Evolutionary conservation across 2,329 filamentous ascomycete genomes (phyloP).

Genomic region (Aaosphaeria pasadenensis): DNA sequence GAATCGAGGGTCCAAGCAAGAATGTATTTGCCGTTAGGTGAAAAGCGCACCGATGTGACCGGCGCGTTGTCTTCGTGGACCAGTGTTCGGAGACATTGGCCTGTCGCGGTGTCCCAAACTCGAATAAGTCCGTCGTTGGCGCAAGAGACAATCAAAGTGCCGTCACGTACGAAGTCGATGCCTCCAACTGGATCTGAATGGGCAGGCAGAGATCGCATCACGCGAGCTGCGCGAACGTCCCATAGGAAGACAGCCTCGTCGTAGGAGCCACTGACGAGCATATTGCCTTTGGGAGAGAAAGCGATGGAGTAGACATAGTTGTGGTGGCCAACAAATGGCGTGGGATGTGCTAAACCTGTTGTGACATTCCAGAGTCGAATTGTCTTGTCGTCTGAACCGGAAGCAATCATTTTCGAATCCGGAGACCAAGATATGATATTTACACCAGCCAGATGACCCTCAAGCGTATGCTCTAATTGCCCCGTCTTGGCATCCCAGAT

Average conservation of each 20-base stretch:
- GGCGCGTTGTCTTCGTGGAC: constrained; percentile 95
- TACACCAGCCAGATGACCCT: constrained; percentile 89
- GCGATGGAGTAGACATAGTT: constrained; percentile 94
- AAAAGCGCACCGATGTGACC: constrained; percentile 86
- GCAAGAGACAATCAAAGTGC: constrained; percentile 87
- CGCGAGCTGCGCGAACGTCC: constrained; percentile 83
- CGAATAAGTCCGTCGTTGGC: constrained; percentile 75
- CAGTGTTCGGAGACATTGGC: constrained; percentile 89
- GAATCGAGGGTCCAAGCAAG: constrained; percentile 89
- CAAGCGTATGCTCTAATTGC: constrained; percentile 78
- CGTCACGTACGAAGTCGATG: constrained; percentile 89
- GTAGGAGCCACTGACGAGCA: constrained; percentile 90
- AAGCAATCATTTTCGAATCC: constrained; percentile 81
- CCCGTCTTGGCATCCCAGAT: constrained; percentile 84
- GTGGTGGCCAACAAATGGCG: constrained; percentile 77
- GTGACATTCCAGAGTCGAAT: constrained; percentile 84
- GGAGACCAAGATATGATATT: constrained; percentile 94
- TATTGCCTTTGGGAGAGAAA: constrained; percentile 97
- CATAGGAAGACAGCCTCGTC: constrained; percentile 96
- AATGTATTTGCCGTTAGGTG: constrained; percentile 89
- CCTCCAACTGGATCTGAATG: constrained; percentile 93
- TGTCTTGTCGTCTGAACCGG: constrained; percentile 92
- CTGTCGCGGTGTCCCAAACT: constrained; percentile 93
- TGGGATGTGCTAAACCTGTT: constrained; percentile 58
- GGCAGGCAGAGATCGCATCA: constrained; percentile 89